Evolutionary conservation across 192 early-diverging fungal species (phyloP).

Genomic region (Coemansia sp.): DNA sequence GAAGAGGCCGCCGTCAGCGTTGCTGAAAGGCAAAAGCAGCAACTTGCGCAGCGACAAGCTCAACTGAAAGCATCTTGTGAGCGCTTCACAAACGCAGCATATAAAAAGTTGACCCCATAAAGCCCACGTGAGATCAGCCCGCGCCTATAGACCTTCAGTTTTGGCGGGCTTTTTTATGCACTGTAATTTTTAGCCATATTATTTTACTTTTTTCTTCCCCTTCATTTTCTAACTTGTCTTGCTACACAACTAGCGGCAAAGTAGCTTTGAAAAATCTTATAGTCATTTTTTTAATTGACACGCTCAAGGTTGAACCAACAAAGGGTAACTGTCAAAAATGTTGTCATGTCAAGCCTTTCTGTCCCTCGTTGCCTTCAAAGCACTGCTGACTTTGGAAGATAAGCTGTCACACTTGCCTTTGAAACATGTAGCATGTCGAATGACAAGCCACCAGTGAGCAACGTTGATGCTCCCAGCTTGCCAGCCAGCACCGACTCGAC

Average conservation of each 20-base stretch:
- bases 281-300: not conserved
- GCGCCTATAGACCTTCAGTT: not conserved
- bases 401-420: not conserved
- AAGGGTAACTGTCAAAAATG: constrained; percentile 12
- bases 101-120: not conserved
- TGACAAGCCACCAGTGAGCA: constrained; percentile 7
- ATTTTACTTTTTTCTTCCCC: not conserved
- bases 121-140: not conserved
- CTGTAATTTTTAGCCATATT: not conserved
- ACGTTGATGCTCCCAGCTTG: constrained; percentile 7
- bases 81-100: not conserved
- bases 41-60: constrained; percentile 18
- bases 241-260: not conserved
- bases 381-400: constrained; percentile 10
- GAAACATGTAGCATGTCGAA: constrained; percentile 30
- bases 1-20: constrained; percentile 15
- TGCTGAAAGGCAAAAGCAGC: constrained; percentile 19
- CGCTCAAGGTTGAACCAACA: not conserved
- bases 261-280: not conserved
- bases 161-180: not conserved
- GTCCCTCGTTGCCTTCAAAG: not conserved
- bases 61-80: constrained; percentile 6
- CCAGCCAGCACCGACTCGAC: constrained; percentile 16
- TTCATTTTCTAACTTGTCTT: not conserved
- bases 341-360: not conserved